Evolutionary conservation across 2,329 filamentous ascomycete species (phyloP).

Genomic region (Clonostachys sp.): DNA sequence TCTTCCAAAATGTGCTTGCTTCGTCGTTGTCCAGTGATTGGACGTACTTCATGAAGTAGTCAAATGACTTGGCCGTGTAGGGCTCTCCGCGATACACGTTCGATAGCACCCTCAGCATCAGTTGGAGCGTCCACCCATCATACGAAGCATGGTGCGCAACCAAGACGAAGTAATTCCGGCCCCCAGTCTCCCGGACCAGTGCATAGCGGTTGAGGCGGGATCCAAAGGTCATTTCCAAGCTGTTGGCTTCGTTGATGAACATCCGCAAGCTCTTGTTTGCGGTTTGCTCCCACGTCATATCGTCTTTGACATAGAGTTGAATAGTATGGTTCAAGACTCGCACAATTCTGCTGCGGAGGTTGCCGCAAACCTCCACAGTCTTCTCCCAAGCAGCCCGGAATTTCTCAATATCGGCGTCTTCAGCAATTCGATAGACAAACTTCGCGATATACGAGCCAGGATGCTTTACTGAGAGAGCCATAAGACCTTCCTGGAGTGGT

Average conservation of each 20-base stretch:
- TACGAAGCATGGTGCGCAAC: conserved; percentile 3
- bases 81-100: background rate
- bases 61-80: conserved; percentile 16
- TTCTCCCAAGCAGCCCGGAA: conserved; percentile 11
- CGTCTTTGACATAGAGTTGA: conserved; percentile 3
- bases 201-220: conserved; percentile 1
- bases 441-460: conserved; percentile 10
- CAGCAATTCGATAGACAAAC: conserved; percentile 6
- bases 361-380: conserved; percentile 5
- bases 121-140: conserved; percentile 1
- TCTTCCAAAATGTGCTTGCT: background rate
- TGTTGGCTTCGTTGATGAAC: background rate
- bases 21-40: conserved; percentile 15
- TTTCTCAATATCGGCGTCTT: conserved; percentile 2
- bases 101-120: conserved; percentile 8
- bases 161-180: background rate
- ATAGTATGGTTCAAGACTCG: conserved; percentile 2
- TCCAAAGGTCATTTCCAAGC: conserved; percentile 3
- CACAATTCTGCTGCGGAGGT: conserved; percentile 11
- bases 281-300: background rate
- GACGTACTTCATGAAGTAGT: conserved; percentile 34
- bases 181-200: background rate
- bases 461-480: conserved; percentile 15
- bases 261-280: background rate
- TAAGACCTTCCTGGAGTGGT: conserved; percentile 29